phyloP scores from a whole-genome alignment of 2,329 filamentous ascomycete genomes.

The Penicillium digitatum region DNA sequence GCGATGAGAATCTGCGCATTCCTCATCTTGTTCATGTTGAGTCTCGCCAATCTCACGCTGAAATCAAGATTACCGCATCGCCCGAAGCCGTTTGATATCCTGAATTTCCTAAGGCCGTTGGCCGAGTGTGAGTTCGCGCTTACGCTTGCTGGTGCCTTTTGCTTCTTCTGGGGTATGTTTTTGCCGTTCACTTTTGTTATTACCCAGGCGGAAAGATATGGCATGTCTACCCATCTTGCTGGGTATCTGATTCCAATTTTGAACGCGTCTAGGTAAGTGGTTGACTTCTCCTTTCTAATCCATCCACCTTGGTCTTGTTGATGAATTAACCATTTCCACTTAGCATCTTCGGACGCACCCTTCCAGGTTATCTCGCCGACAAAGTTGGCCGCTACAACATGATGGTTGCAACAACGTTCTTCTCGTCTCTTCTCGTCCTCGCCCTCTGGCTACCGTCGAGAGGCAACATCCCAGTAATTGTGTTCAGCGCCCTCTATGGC shows the following conservation, averaged over 20 bases:
- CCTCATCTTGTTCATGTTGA: conserved; percentile 57
- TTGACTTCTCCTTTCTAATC: not conserved
- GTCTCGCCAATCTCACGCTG: conserved; percentile 53
- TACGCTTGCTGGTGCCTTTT: conserved; percentile 21
- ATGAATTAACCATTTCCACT: not conserved
- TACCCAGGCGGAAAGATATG: conserved; percentile 45
- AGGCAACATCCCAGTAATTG: conserved; percentile 56
- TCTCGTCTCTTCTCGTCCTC: conserved; percentile 36
- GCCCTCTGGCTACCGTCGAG: conserved; percentile 55
- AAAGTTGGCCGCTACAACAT: conserved; percentile 36
- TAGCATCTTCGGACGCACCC: conserved; percentile 34
- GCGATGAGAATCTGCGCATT: conserved; percentile 56
- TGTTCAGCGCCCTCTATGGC: conserved; percentile 65
- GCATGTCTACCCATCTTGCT: conserved; percentile 50
- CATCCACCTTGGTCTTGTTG: not conserved
- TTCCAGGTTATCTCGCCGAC: conserved; percentile 33
- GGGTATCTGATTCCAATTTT: conserved; percentile 54
- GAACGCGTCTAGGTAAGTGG: conserved; percentile 46
- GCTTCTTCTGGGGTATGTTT: conserved; percentile 59
- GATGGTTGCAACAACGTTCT: conserved; percentile 47
- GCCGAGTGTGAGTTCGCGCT: conserved; percentile 23
- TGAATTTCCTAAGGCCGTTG: conserved; percentile 23
- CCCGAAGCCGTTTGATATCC: conserved; percentile 24
- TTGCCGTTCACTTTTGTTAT: conserved; percentile 53
- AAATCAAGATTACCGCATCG: conserved; percentile 42